Percentiles rank a stretch among this genome's conserved stretches.
These are phyloP conservation scores for Pseudozyma sp. DNA, from an alignment of 1,284 basidiomycete genomes.

Conservation along the genomic window DNA sequence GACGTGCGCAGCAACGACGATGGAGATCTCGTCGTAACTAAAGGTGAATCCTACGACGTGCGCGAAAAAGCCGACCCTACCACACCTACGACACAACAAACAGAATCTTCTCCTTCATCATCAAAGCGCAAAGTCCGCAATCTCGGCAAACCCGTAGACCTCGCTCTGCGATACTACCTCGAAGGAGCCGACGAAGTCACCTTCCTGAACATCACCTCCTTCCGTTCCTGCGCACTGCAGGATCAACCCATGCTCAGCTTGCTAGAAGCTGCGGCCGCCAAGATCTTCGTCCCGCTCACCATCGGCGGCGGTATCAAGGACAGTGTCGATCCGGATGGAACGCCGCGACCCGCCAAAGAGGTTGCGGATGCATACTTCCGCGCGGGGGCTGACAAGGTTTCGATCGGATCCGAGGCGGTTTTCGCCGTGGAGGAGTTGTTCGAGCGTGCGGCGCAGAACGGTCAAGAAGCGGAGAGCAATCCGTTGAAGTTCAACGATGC, in stretches of 20 bases:
- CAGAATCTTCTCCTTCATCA: conserved; percentile 14
- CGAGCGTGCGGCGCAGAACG: conserved; percentile 77
- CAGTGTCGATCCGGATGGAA: conserved; percentile 93
- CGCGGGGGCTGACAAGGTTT: conserved; percentile 95
- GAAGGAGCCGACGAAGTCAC: conserved; percentile 96
- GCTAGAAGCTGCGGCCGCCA: conserved; percentile 87
- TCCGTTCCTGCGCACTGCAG: conserved; percentile 91
- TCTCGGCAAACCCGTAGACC: conserved; percentile 94
- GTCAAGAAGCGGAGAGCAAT: conserved; percentile 70
- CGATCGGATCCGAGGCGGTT: conserved; percentile 94
- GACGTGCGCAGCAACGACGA: conserved; percentile 96
- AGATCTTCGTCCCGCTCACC: conserved; percentile 96
- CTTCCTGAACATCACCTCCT: conserved; percentile 98
- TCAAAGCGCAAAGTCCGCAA: conserved; percentile 83
- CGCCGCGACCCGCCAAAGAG: conserved; percentile 84
- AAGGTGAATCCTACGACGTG: conserved; percentile 99
- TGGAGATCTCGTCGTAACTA: conserved; percentile 98
- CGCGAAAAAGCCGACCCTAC: conserved; percentile 74
- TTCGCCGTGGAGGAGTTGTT: conserved; percentile 86
- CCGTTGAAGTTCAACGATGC: conserved; percentile 52
- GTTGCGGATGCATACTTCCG: conserved; percentile 97
- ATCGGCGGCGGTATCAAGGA: conserved; percentile 99
- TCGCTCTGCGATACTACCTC: conserved; percentile 86
- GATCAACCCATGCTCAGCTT: conserved; percentile 99
- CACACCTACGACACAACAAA: not conserved